Conservation (phyloP, 345 rosid genomes). For the Erucastrum elatum region DNA sequence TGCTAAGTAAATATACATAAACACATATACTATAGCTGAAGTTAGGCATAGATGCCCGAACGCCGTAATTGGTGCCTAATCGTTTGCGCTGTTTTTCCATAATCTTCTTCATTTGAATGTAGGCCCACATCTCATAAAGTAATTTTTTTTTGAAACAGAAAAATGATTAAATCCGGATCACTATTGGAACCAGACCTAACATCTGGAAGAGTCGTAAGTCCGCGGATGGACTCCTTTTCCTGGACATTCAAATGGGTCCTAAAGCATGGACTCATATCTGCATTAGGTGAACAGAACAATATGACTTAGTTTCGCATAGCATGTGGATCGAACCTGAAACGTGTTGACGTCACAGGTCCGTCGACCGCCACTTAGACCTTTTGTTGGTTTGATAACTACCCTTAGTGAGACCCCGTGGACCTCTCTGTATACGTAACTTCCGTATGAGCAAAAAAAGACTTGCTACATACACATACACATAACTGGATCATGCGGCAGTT, state of each 20-base stretch:
- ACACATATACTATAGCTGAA: neutral
- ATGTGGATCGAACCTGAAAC: no score
- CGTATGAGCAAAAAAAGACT: neutral
- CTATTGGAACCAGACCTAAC: no score
- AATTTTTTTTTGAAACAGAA: no score
- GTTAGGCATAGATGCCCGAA: slow-evolving; percentile 10
- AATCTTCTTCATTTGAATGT: neutral
- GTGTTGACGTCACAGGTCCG: no score
- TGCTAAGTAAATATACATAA: neutral
- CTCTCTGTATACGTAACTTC: neutral
- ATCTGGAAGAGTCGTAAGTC: no score
- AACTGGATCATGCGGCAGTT: slow-evolving; percentile 33
- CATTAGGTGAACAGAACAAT: no score
- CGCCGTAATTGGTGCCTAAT: slow-evolving; percentile 37
- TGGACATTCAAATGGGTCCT: no score
- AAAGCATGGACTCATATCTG: no score
- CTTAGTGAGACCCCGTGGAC: slow-evolving; percentile 17
- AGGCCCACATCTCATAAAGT: slow-evolving; percentile 2
- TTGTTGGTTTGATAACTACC: neutral
- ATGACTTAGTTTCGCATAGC: no score
- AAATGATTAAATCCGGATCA: no score
- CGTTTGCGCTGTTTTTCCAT: slow-evolving; percentile 12
- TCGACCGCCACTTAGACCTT: no score
- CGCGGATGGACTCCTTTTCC: no score
- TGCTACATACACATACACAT: neutral